Percentiles rank a stretch among this genome's conserved stretches.
Conservation (phyloP, 441 rosid species). For the Populus tomentosa region DNA sequence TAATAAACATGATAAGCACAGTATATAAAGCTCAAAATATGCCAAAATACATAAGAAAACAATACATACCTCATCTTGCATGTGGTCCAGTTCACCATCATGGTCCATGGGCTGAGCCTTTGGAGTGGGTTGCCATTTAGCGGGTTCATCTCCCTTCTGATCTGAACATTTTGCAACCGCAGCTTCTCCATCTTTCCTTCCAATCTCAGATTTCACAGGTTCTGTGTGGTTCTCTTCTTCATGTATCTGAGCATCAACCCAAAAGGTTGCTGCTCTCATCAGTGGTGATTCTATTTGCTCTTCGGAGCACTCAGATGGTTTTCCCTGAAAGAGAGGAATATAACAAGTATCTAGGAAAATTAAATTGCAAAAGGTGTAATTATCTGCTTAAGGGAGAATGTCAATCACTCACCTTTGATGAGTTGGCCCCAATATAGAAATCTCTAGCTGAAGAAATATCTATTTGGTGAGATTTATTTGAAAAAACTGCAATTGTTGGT, state of each 20-base stretch:
- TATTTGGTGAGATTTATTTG: conserved; percentile 24
- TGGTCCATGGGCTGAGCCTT: not conserved
- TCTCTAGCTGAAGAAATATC: conserved; percentile 23
- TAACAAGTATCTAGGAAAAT: not conserved
- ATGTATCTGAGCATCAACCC: conserved; percentile 15
- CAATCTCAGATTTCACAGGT: conserved; percentile 12
- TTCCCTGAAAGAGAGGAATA: conserved; percentile 22
- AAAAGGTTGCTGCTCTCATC: conserved; percentile 1
- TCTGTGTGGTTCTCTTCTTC: conserved; percentile 9
- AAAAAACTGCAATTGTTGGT: conserved; percentile 12
- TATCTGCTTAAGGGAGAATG: not conserved
- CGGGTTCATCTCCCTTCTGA: not conserved
- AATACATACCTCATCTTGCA: not conserved
- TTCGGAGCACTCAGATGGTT: conserved; percentile 21
- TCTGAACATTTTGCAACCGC: conserved; percentile 6
- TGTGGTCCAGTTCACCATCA: not conserved
- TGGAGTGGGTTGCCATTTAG: not conserved
- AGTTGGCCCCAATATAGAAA: conserved; percentile 13
- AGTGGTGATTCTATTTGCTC: conserved; percentile 27
- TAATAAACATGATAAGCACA: not conserved
- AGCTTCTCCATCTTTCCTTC: conserved; percentile 6
- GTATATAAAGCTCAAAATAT: not conserved
- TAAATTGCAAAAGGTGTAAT: not conserved
- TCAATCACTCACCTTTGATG: conserved; percentile 21
- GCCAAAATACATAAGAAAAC: not conserved